Conservation (phyloP, 208 protist species). For the Balamuthia mandrillaris region DNA sequence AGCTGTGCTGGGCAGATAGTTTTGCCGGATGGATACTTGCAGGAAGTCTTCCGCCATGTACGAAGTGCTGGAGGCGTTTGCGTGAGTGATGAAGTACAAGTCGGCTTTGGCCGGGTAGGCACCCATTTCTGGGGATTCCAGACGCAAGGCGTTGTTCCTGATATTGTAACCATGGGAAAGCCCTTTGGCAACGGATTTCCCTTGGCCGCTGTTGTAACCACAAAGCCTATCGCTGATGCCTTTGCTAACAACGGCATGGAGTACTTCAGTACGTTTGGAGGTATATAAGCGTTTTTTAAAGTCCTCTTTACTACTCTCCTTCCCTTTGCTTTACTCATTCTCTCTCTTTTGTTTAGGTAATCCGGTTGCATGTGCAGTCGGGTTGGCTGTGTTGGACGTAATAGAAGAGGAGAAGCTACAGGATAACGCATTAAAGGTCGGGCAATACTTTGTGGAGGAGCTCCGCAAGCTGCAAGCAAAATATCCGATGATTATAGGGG, state of each 20-base stretch:
- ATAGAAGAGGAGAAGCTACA: conserved; percentile 34
- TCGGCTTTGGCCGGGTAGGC: conserved; percentile 30
- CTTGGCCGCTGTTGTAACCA: conserved; percentile 31
- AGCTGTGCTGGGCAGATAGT: conserved; percentile 26
- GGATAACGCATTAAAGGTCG: conserved; percentile 1
- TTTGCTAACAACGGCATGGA: not conserved
- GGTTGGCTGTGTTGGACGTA: conserved; percentile 15
- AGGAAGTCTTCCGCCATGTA: conserved; percentile 29
- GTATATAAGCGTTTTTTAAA: too few species aligned
- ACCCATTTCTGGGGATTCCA: too few species aligned
- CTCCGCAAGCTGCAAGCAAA: not conserved
- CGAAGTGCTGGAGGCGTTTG: conserved; percentile 5
- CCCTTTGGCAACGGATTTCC: conserved; percentile 28
- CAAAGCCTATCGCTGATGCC: not conserved
- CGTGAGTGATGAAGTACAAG: conserved; percentile 46
- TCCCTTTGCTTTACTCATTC: too few species aligned
- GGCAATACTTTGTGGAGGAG: not conserved
- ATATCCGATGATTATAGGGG: conserved; percentile 33
- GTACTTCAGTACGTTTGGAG: too few species aligned
- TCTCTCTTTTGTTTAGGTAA: too few species aligned
- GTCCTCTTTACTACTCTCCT: too few species aligned
- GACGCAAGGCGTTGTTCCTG: conserved; percentile 14
- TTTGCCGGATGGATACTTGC: conserved; percentile 31
- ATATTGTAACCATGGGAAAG: conserved; percentile 43
- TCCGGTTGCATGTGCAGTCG: conserved; percentile 17